Percentiles rank a stretch among this genome's conserved stretches.
phyloP scores from a whole-genome alignment of 2,329 filamentous ascomycete genomes.

The Penicillium crustosum region DNA sequence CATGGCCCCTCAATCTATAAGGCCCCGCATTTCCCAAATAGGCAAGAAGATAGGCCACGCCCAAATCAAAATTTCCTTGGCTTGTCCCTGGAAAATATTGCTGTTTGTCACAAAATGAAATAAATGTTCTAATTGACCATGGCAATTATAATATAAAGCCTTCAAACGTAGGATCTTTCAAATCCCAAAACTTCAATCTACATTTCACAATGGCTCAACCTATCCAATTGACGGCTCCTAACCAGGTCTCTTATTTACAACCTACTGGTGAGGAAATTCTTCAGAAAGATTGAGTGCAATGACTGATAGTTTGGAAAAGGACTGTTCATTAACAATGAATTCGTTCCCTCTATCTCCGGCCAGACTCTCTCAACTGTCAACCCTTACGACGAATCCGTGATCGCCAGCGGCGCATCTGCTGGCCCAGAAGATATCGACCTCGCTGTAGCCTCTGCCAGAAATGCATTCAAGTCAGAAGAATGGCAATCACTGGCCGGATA shows the following conservation, averaged over 20 bases:
- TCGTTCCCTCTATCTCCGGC: background rate
- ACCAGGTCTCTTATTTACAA: background rate
- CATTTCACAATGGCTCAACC: constrained; percentile 1
- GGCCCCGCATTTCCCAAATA: background rate
- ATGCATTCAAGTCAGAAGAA: constrained; percentile 3
- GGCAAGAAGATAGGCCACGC: background rate
- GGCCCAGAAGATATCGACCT: background rate
- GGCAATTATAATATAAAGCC: background rate
- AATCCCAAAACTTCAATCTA: background rate
- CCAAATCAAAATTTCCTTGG: background rate
- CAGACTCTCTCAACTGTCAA: background rate
- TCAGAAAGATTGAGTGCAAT: too few relatives aligned
- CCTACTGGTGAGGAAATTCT: background rate
- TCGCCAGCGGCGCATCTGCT: background rate
- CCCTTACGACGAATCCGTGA: background rate
- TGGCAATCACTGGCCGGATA: background rate
- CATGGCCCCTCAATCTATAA: background rate
- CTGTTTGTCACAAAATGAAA: background rate
- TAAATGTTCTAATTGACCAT: too few relatives aligned
- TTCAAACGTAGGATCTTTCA: background rate
- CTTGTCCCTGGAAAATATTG: background rate
- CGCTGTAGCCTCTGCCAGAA: background rate
- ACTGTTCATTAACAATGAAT: constrained; percentile 5
- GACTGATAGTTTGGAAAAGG: background rate
- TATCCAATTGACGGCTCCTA: constrained; percentile 2